Percentiles rank a stretch among this genome's conserved stretches.
Evolutionary conservation across 495 filamentous ascomycete genomes (phyloP).

Genomic region (Niebla homalea): DNA sequence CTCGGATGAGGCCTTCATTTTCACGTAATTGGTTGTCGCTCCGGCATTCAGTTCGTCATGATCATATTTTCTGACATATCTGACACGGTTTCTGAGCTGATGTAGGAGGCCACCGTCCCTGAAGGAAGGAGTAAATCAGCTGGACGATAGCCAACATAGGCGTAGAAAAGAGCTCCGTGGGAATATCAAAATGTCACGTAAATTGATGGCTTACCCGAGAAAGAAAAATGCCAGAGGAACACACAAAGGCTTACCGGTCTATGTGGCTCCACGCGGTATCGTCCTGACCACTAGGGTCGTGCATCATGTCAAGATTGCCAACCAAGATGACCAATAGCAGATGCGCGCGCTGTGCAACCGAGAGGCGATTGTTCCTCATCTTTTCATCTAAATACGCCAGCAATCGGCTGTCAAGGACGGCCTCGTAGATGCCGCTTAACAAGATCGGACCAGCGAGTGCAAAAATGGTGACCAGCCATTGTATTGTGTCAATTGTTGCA

Average conservation of each 20-base stretch:
- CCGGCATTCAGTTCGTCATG: no score
- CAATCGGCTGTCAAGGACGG: slow-evolving; percentile 20
- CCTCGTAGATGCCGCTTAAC: slow-evolving; percentile 28
- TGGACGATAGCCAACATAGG: no score
- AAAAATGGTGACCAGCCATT: slow-evolving; percentile 25
- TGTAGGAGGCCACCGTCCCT: no score
- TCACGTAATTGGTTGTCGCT: no score
- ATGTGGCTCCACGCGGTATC: not conserved
- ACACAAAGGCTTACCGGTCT: not conserved
- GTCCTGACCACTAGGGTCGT: slow-evolving; percentile 2
- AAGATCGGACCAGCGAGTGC: slow-evolving; percentile 28
- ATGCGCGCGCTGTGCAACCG: slow-evolving; percentile 16
- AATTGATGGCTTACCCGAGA: no score
- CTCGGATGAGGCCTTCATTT: no score
- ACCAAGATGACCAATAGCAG: slow-evolving; percentile 20
- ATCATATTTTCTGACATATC: no score
- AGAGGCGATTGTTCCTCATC: slow-evolving; percentile 6
- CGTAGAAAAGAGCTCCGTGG: no score
- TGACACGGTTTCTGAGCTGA: no score
- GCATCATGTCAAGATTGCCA: slow-evolving; percentile 24
- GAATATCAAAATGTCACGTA: no score
- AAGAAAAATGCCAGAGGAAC: no score
- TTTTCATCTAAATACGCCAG: slow-evolving; percentile 1
- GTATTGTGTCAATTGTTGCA: slow-evolving; percentile 22
- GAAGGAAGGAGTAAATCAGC: no score